Evolutionary conservation across 2,329 filamentous ascomycete genomes (phyloP), one percentile per base, ranked within the genome.

Genomic region (Colletotrichum limetticola): DNA sequence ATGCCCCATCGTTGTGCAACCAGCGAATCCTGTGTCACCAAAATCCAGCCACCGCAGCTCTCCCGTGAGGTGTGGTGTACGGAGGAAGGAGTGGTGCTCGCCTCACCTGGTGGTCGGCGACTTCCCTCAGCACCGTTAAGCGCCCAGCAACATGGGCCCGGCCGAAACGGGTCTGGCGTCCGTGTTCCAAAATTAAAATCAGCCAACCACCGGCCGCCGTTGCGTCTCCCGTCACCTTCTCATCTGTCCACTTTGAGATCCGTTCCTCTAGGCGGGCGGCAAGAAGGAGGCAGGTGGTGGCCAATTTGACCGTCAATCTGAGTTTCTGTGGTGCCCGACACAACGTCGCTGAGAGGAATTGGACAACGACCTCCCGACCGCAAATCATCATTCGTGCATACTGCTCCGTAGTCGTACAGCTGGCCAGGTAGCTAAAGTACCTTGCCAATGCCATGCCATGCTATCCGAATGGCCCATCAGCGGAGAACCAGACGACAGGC

Each of bases 121-220:
- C 30, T 49, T 24, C 49, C 26, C 26, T n/a, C 60, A 11, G 55
- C 22, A 59, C 69, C 62, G 55, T 72, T 68, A 74, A 74, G 72
- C 72, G 72, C 72, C 72, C 72, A 60, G 59, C 61, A 65, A 32
- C 60, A 68, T 68, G 59, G 64, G 28, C 56, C 60, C 61, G 61
- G 35, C 72, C 69, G 55, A 59, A 68, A 72, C 35, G 24, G 69
- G 69, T 37, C 59, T 74, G 61, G 72, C 64, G 69, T 57, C 69
- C 60, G 56, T 61, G 69, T 58, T 68, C 69, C 72, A 72, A 65
- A 67, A 66, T 72, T 63, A 57, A 52, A 55, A 28, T 37, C 57
- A 46, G 61, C 72, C 72, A 74, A 22, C 72, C 64, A 74, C 55
- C 52, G 24, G 28, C 49, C 52, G 30, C 32, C 46, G 3, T 63